Percentiles rank a stretch among this genome's conserved stretches.
Conservation (phyloP, 148 eudicot species). For the Spergularia bocconei region DNA sequence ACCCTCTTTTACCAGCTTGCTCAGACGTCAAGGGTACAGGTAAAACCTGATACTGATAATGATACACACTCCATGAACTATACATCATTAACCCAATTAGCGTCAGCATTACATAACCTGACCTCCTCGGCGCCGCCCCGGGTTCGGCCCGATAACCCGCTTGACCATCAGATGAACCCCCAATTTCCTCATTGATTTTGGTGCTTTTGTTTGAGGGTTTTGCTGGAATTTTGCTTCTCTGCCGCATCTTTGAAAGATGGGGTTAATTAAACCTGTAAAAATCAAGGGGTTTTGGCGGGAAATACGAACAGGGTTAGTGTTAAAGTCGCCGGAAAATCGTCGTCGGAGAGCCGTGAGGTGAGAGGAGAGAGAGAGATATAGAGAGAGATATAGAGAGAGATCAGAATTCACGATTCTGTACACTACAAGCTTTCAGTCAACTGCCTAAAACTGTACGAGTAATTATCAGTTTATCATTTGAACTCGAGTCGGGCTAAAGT, state of each 20-base stretch:
- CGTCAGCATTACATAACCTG: conserved; percentile 51
- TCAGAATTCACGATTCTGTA: too few relatives aligned
- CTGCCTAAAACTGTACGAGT: too few relatives aligned
- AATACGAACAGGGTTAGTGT: too few relatives aligned
- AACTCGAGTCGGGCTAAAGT: too few relatives aligned
- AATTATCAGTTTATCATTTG: too few relatives aligned
- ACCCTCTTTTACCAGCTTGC: conserved; percentile 82
- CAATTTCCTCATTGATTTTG: conserved; percentile 6
- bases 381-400: too few relatives aligned
- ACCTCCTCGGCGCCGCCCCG: conserved; percentile 40
- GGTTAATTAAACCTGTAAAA: too few relatives aligned
- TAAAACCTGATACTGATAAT: conserved; percentile 55
- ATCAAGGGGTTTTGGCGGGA: too few relatives aligned
- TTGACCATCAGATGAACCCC: not conserved
- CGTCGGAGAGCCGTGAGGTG: too few relatives aligned
- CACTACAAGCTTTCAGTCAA: too few relatives aligned
- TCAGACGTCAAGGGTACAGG: conserved; percentile 60
- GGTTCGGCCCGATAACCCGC: not conserved
- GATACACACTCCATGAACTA: conserved; percentile 63
- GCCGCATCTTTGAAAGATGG: conserved; percentile 17
- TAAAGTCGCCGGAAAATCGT: too few relatives aligned
- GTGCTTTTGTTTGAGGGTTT: conserved; percentile 6
- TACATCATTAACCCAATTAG: conserved; percentile 51
- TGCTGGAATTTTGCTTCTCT: conserved; percentile 17
- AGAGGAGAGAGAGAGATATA: too few relatives aligned